A percentile compares a stretch with the other conserved stretches of the same genome.
Evolutionary conservation across 352 stramenopile species (phyloP).

Genomic region (Phytophthora kernoviae): DNA sequence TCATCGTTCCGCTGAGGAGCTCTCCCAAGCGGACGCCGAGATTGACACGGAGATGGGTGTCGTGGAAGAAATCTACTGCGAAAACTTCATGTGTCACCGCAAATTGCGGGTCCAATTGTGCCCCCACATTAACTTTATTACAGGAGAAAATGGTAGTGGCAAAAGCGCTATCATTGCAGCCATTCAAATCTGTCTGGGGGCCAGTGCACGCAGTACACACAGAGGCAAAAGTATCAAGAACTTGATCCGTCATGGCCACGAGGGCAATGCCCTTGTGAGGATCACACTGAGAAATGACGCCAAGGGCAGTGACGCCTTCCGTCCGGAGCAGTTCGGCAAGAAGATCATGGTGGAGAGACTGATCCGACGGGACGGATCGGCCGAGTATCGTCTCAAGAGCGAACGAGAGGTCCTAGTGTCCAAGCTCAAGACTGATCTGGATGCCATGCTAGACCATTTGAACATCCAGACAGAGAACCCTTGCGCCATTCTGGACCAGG

Average conservation of each 20-base stretch:
- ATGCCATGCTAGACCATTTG: constrained; percentile 94
- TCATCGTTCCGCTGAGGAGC: not conserved
- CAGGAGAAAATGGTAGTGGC: constrained; percentile 93
- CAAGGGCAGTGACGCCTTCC: constrained; percentile 89
- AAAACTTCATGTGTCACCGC: constrained; percentile 99
- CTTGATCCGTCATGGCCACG: constrained; percentile 93
- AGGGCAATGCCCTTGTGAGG: constrained; percentile 86
- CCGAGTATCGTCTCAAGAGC: constrained; percentile 78
- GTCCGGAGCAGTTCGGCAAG: constrained; percentile 91
- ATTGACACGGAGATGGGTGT: constrained; percentile 90
- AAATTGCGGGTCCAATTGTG: constrained; percentile 90
- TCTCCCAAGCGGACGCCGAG: constrained; percentile 28
- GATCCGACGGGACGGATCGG: constrained; percentile 84
- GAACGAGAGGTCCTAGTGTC: constrained; percentile 66
- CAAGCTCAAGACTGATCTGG: constrained; percentile 91
- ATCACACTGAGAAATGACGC: constrained; percentile 94
- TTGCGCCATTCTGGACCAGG: constrained; percentile 96
- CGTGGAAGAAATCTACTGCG: constrained; percentile 95
- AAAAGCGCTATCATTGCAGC: constrained; percentile 98
- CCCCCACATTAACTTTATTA: constrained; percentile 89
- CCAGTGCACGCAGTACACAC: constrained; percentile 92
- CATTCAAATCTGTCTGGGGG: constrained; percentile 97
- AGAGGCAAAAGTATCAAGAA: constrained; percentile 95
- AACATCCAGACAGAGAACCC: constrained; percentile 98
- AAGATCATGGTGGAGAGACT: constrained; percentile 93